Conservation (phyloP, 2,329 filamentous ascomycete species). For the Aaosphaeria arxii region DNA sequence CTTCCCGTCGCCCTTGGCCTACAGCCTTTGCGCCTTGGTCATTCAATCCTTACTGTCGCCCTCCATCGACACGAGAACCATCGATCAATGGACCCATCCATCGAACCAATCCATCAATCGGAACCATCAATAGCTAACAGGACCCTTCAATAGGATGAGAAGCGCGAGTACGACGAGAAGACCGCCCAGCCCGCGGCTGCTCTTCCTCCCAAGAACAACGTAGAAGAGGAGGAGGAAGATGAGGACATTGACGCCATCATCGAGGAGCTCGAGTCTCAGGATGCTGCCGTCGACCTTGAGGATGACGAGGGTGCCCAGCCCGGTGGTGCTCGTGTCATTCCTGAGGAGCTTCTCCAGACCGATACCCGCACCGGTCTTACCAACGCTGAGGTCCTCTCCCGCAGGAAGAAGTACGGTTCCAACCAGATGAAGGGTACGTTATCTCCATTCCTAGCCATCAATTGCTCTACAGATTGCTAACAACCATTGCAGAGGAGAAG, state of each 20-base stretch:
- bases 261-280: slow-evolving; percentile 79
- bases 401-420: slow-evolving; percentile 71
- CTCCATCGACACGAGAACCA: not conserved
- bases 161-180: slow-evolving; percentile 14
- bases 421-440: slow-evolving; percentile 72
- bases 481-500: slow-evolving; percentile 62
- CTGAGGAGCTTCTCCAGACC: slow-evolving; percentile 76
- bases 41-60: not conserved
- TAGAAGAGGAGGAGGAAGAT: slow-evolving; percentile 66
- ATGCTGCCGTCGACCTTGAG: slow-evolving; percentile 65
- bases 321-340: slow-evolving; percentile 58
- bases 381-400: slow-evolving; percentile 61
- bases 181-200: slow-evolving; percentile 8
- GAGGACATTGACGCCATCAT: slow-evolving; percentile 86
- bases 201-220: slow-evolving; percentile 13
- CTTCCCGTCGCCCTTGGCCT: not conserved
- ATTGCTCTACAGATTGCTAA: slow-evolving; percentile 8
- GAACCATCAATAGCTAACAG: not conserved
- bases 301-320: slow-evolving; percentile 58
- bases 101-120: too few relatives aligned
- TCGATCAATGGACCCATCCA: too few relatives aligned
- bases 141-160: slow-evolving; percentile 19
- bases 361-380: slow-evolving; percentile 71
- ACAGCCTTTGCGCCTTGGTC: not conserved
- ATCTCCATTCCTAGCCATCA: not conserved